Evolutionary conservation across 2,329 filamentous ascomycete genomes (phyloP), one percentile per base, ranked within the genome.

Genomic region (Bipolaris cookei): DNA sequence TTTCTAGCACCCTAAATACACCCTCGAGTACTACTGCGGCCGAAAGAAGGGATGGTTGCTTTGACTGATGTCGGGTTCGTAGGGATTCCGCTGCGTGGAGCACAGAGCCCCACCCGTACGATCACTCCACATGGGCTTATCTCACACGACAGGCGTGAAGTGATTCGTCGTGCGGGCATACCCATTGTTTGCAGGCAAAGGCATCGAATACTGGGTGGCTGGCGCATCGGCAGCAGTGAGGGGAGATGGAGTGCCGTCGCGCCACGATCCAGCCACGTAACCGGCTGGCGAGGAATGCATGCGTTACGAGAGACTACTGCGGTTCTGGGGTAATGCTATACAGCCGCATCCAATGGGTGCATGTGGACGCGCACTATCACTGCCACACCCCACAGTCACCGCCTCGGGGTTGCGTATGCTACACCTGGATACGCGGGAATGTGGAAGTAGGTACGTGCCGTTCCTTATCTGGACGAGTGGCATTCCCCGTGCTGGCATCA

Each of bases 231-330:
- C 18, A 42, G 20, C 23, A n/a, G 13, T 21, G 45, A 38, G 20
- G 38, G 21, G 11, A 18, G 37, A 39, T 37, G 43, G 28, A 20
- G 28, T 47, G 14, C 20, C 28, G 37, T 34, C 43, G 52, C 34
- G 18, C 45, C 18, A 23, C 16, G n/a, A 25, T 18, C 7, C 32
- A 43, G 54, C 62, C 59, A 52, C 64, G 64, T 63, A 58, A 66
- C 56, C 56, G 52, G 54, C 58, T 63, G 60, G 62, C 62, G 56
- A 63, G 47, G 57, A 51, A 52, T 35, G 18, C 21, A 50, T 39
- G 42, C 37, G 32, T 25, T 20, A 48, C 20, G 14, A 10, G 4
- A 30, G 25, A 42, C 51, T 46, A 48, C 25, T 41, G 23, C 47
- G 45, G 20, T 13, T 37, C 20, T n/a, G 45, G 45, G 32, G 34